Conservation (phyloP, 83 land plant species). For the Diphasiastrum complanatum region DNA sequence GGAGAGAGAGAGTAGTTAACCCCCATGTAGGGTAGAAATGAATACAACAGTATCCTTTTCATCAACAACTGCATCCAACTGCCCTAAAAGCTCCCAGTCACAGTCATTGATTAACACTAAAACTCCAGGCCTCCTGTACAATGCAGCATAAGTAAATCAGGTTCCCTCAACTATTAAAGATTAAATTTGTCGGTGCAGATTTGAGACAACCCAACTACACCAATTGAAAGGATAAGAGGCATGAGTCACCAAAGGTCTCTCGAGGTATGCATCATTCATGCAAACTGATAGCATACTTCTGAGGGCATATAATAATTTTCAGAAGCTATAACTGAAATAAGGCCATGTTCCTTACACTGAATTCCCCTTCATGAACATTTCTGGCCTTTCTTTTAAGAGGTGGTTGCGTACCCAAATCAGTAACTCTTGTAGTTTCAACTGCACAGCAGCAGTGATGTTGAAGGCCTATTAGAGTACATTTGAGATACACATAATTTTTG, state of each 20-base stretch:
- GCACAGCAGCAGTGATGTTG: background rate
- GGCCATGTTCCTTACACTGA: constrained; percentile 24
- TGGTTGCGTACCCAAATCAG: constrained; percentile 34
- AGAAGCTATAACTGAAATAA: background rate
- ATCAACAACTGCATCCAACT: constrained; percentile 59
- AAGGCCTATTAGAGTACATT: background rate
- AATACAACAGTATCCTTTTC: constrained; percentile 84
- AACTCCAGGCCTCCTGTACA: constrained; percentile 88
- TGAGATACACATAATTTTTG: background rate
- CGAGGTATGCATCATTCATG: no score
- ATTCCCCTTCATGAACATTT: constrained; percentile 35
- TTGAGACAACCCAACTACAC: background rate
- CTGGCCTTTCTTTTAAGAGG: constrained; percentile 32
- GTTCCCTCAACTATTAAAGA: no score
- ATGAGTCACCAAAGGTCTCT: no score
- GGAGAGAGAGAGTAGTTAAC: constrained; percentile 31
- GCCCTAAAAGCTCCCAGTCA: constrained; percentile 93
- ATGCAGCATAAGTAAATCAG: no score
- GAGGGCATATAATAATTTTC: background rate
- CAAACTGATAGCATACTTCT: no score
- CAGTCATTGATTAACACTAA: constrained; percentile 87
- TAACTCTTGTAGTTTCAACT: constrained; percentile 30
- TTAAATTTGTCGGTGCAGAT: no score
- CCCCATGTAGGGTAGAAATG: constrained; percentile 92
- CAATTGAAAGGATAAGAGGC: no score